These are phyloP conservation scores for Fusarium succisae DNA, from an alignment of 2,329 filamentous ascomycete species.

Conservation along the genomic window DNA sequence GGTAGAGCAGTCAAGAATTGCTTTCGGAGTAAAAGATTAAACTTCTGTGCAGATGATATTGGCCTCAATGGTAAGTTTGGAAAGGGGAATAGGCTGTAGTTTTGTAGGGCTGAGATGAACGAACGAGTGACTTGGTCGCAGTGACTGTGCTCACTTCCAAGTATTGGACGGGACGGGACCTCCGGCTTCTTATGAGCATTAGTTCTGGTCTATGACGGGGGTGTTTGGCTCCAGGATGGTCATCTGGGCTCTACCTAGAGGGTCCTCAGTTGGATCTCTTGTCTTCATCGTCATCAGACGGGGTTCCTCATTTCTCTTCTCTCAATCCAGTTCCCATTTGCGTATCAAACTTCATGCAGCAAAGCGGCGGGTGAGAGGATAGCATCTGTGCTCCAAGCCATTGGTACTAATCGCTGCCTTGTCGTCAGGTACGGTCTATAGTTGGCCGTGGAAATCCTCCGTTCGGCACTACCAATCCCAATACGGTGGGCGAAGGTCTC, in stretches of 20 bases:
- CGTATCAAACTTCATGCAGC: slow-evolving; percentile 15
- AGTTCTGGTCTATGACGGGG: slow-evolving; percentile 14
- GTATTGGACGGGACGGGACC: slow-evolving; percentile 34
- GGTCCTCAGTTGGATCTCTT: slow-evolving; percentile 5
- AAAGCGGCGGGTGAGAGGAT: slow-evolving; percentile 13
- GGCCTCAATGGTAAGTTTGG: neutral
- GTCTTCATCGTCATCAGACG: slow-evolving; percentile 18
- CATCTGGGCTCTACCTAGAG: slow-evolving; percentile 3
- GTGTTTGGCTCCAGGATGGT: slow-evolving; percentile 8
- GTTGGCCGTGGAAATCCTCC: slow-evolving; percentile 33
- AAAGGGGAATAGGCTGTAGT: slow-evolving; percentile 1
- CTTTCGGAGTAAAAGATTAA: neutral
- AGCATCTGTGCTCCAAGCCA: slow-evolving; percentile 10
- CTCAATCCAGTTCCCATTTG: slow-evolving; percentile 19
- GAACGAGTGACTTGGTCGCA: slow-evolving; percentile 12
- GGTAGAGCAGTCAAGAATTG: neutral
- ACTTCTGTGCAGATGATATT: neutral
- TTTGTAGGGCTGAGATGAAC: slow-evolving; percentile 38
- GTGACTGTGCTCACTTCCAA: slow-evolving; percentile 8
- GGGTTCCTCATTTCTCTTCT: slow-evolving; percentile 37
- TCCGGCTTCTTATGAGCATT: slow-evolving; percentile 36
- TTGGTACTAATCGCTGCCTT: slow-evolving; percentile 14
- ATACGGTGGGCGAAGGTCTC: slow-evolving; percentile 24
- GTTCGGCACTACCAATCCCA: slow-evolving; percentile 8
- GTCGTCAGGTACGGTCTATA: slow-evolving; percentile 26